phyloP scores from a whole-genome alignment of 2,329 filamentous ascomycete species.

The Colletotrichum camelliae region DNA sequence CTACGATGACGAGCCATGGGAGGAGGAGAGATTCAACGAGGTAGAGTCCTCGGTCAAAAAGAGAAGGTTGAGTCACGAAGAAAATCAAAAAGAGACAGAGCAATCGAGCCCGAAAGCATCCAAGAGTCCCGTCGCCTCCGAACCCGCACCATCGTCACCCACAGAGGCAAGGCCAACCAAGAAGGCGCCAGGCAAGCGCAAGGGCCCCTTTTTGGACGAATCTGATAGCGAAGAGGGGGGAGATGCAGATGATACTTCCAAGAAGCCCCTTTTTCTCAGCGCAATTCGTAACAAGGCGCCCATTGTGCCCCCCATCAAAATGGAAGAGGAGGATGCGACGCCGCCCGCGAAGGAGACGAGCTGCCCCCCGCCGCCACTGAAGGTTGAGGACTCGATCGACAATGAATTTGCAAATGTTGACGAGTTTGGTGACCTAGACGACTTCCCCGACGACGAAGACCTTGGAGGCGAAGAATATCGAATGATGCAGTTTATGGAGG shows the following conservation, averaged over 20 bases:
- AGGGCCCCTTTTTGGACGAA: conserved; percentile 73
- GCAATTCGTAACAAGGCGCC: not conserved
- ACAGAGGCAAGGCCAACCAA: not conserved
- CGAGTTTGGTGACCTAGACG: conserved; percentile 54
- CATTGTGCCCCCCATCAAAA: not conserved
- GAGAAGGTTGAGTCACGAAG: conserved; percentile 43
- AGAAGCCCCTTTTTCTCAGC: not conserved
- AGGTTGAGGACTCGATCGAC: conserved; percentile 34
- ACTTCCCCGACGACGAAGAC: conserved; percentile 54
- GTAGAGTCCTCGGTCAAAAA: conserved; percentile 42
- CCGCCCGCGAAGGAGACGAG: conserved; percentile 12
- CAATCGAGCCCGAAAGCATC: not conserved
- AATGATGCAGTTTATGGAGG: conserved; percentile 75
- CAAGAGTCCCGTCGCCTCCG: not conserved
- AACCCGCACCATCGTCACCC: not conserved
- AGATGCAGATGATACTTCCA: conserved; percentile 16
- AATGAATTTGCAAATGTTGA: conserved; percentile 41
- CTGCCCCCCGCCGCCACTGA: conserved; percentile 24
- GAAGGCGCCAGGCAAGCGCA: conserved; percentile 31
- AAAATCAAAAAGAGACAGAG: conserved; percentile 1
- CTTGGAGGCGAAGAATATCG: conserved; percentile 69
- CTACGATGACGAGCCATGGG: conserved; percentile 3
- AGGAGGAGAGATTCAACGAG: conserved; percentile 35
- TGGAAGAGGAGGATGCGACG: not conserved
- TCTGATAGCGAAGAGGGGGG: conserved; percentile 63